Percentiles rank a stretch among this genome's conserved stretches.
Conservation (phyloP, 2,329 filamentous ascomycete genomes). For the Xylaria polymorpha region DNA sequence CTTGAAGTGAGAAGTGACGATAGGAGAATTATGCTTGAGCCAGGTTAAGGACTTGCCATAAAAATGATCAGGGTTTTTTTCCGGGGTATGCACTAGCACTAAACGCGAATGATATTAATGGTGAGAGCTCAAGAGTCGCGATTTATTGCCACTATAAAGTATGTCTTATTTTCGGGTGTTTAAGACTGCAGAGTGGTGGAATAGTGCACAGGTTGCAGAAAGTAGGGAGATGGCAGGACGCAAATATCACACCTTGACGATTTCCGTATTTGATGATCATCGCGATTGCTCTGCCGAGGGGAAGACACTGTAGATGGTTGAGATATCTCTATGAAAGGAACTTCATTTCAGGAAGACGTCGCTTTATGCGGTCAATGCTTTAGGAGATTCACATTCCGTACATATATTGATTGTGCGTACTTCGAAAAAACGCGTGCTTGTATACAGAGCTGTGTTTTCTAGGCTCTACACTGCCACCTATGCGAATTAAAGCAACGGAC, state of each 20-base stretch:
- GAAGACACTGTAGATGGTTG: conserved; percentile 53
- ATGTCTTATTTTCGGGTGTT: neutral
- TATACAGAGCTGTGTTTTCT: neutral
- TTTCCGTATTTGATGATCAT: no score
- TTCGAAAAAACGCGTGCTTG: neutral
- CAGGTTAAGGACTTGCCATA: neutral
- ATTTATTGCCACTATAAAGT: neutral
- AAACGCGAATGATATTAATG: conserved; percentile 37
- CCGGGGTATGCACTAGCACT: conserved; percentile 54
- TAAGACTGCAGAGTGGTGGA: no score
- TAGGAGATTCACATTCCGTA: neutral
- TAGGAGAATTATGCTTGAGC: neutral
- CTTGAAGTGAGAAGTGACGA: neutral
- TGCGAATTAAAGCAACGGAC: neutral
- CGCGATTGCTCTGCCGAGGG: neutral
- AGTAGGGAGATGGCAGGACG: no score
- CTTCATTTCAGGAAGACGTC: conserved; percentile 10
- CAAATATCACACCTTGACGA: no score
- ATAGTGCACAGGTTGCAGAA: no score
- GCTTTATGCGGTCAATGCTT: neutral
- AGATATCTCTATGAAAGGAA: conserved; percentile 43
- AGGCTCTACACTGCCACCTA: conserved; percentile 29
- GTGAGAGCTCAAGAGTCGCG: neutral
- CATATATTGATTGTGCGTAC: neutral
- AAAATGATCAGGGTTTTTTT: conserved; percentile 20